A percentile compares a stretch with the other conserved stretches of the same genome.
Conservation (phyloP, 2,329 filamentous ascomycete species). For the Fusarium succisae region DNA sequence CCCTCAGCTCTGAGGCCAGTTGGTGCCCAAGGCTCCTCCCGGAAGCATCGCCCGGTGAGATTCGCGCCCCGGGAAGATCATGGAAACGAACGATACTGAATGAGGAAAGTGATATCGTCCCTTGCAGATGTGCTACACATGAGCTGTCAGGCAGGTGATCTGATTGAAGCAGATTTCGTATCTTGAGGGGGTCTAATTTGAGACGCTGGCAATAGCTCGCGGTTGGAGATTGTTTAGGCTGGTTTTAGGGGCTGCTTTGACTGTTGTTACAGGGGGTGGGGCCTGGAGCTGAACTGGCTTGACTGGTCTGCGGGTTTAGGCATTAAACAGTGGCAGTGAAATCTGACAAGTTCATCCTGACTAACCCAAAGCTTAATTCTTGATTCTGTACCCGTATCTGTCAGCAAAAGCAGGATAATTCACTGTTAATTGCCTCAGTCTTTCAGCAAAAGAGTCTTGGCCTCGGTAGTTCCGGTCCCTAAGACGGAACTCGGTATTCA, state of each 20-base stretch:
- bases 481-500: not conserved
- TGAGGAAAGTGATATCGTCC: not conserved
- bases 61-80: slow-evolving; percentile 2
- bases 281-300: not conserved
- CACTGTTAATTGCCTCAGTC: not conserved
- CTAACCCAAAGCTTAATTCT: not conserved
- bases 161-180: not conserved
- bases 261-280: not conserved
- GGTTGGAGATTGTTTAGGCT: not conserved
- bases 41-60: not conserved
- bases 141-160: not conserved
- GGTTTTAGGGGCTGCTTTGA: not conserved
- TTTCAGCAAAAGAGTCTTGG: not conserved
- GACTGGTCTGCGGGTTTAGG: not conserved
- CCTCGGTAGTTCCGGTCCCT: not conserved
- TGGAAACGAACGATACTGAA: not conserved
- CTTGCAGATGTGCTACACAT: not conserved
- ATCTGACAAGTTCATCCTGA: not conserved
- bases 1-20: not conserved
- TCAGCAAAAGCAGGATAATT: not conserved
- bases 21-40: not conserved
- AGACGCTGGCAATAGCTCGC: not conserved
- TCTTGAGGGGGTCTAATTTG: not conserved
- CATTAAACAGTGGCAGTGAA: not conserved
- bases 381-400: not conserved